These are phyloP conservation scores for Diatrype stigma DNA, from an alignment of 2,329 filamentous ascomycete species.

Conservation along the genomic window DNA sequence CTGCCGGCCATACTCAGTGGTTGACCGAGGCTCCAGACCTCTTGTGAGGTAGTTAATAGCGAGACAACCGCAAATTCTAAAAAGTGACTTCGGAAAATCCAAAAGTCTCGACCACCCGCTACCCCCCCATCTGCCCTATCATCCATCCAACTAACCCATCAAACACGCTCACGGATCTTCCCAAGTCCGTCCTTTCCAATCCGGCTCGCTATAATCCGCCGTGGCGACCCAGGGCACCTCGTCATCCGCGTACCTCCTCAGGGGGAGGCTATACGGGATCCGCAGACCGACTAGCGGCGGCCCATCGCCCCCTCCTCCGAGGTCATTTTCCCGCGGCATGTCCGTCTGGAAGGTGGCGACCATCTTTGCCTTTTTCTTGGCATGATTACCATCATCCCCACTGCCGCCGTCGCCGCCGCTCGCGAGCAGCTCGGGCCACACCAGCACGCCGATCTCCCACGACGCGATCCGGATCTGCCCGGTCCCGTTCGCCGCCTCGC, in stretches of 20 bases:
- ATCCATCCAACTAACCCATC: neutral
- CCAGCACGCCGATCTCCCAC: conserved; percentile 78
- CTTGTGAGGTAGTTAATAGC: no score
- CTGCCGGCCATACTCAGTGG: no score
- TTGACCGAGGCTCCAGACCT: no score
- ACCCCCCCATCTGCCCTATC: no score
- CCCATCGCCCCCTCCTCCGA: conserved; percentile 13
- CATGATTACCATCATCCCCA: neutral
- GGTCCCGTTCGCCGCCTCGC: conserved; percentile 52
- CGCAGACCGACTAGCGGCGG: conserved; percentile 60
- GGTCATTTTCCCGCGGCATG: conserved; percentile 32
- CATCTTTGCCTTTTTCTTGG: conserved; percentile 48
- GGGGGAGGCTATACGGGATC: conserved; percentile 78
- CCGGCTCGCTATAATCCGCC: conserved; percentile 53
- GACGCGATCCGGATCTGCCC: conserved; percentile 69
- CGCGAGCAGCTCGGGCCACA: conserved; percentile 66
- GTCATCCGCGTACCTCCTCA: conserved; percentile 57
- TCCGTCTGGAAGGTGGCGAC: conserved; percentile 64
- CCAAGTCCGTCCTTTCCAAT: conserved; percentile 52
- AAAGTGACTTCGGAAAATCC: no score
- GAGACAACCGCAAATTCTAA: no score
- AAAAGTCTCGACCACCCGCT: neutral
- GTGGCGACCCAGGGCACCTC: conserved; percentile 79
- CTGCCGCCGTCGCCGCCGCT: conserved; percentile 19
- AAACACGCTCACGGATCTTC: neutral